phyloP scores from a whole-genome alignment of 768 basidiomycete species.

The Rhodocollybia butyracea region DNA sequence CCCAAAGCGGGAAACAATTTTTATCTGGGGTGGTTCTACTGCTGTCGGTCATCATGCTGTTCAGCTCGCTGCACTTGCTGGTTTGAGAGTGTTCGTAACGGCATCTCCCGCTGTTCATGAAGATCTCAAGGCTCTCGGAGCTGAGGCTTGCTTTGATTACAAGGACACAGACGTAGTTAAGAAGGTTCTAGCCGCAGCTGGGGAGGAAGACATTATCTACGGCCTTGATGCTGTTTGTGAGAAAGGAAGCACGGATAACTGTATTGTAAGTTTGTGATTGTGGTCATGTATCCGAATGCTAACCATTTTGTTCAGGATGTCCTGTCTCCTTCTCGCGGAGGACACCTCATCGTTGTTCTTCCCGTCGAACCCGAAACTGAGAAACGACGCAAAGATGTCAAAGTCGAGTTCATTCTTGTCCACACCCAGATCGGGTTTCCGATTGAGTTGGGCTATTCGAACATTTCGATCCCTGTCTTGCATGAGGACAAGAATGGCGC shows the following conservation, averaged over 20 bases:
- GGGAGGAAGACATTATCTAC: background rate
- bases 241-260: background rate
- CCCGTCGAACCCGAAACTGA: background rate
- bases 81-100: slow-evolving; percentile 3
- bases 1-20: background rate
- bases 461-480: background rate
- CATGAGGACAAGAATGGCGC: slow-evolving; percentile 1
- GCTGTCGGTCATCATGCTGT: slow-evolving; percentile 5
- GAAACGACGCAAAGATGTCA: slow-evolving; percentile 5
- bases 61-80: slow-evolving; percentile 1
- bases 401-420: slow-evolving; percentile 6
- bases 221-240: slow-evolving; percentile 1
- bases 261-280: background rate
- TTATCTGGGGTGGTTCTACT: slow-evolving; percentile 7
- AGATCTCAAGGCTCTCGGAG: slow-evolving; percentile 4
- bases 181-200: slow-evolving; percentile 3
- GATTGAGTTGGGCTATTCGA: background rate
- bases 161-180: background rate
- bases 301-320: background rate
- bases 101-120: slow-evolving; percentile 1
- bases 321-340: background rate
- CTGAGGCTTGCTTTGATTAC: slow-evolving; percentile 2
- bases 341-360: background rate
- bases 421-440: slow-evolving; percentile 2
- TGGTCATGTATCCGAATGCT: background rate